Conservation (phyloP, 345 rosid species). For the Eucalyptus leucophloia region DNA sequence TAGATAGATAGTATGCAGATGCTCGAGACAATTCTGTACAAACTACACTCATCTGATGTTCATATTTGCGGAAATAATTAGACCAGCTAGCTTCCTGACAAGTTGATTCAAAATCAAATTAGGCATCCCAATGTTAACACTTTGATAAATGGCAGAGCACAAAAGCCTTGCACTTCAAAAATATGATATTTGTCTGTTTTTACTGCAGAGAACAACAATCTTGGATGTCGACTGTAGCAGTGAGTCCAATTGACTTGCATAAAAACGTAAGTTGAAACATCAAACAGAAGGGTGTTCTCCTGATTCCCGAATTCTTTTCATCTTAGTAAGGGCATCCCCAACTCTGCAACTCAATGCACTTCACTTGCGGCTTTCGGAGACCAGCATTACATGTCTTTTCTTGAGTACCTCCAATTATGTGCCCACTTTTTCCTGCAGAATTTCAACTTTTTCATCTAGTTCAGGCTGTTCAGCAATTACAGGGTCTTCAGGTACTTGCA, state of each 20-base stretch:
- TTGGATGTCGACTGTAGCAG: background rate
- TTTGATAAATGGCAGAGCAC: background rate
- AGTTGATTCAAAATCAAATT: background rate
- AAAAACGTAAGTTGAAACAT: background rate
- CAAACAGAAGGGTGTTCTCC: background rate
- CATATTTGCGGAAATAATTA: background rate
- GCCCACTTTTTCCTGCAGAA: background rate
- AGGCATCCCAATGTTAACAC: background rate
- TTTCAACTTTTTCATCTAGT: background rate
- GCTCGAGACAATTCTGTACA: background rate
- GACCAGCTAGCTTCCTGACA: background rate
- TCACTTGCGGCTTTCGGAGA: background rate
- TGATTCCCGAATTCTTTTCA: background rate
- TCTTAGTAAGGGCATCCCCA: background rate
- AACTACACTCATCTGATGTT: too few species aligned
- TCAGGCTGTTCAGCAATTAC: background rate
- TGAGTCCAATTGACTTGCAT: background rate
- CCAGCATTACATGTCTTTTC: background rate
- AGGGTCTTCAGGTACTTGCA: background rate
- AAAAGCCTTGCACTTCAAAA: background rate
- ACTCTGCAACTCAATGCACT: background rate
- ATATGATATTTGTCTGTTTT: background rate
- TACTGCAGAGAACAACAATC: background rate
- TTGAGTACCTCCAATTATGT: background rate
- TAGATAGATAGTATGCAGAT: background rate